Conservation (phyloP, 2,329 filamentous ascomycete genomes). For the Ophiognomonia clavigignenti-juglandacearum region DNA sequence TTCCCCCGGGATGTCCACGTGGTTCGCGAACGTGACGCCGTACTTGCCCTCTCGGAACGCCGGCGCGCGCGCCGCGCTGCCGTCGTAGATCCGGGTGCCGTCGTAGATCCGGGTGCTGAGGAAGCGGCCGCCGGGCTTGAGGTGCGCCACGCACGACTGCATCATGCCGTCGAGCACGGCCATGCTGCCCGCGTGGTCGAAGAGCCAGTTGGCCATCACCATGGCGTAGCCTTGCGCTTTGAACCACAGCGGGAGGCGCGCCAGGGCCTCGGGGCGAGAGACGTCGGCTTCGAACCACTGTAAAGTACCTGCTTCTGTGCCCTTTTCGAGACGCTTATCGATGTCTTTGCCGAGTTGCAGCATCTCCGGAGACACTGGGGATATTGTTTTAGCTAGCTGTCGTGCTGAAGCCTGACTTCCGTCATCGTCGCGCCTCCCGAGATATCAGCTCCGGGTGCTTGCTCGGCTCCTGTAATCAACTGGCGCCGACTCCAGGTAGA, state of each 20-base stretch:
- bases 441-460: too few species aligned
- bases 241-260: constrained; percentile 7
- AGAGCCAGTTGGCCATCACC: constrained; percentile 16
- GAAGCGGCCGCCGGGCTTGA: constrained; percentile 17
- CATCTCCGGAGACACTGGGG: constrained; percentile 22
- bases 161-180: constrained; percentile 15
- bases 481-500: background rate
- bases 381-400: too few species aligned
- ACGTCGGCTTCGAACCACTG: constrained; percentile 12
- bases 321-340: background rate
- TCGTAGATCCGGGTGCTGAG: constrained; percentile 8
- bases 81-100: too few species aligned
- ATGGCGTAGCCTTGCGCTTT: constrained; percentile 13
- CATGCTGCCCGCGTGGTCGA: constrained; percentile 10
- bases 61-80: too few species aligned
- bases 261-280: constrained; percentile 3
- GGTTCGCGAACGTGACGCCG: background rate
- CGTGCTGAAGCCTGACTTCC: too few species aligned
- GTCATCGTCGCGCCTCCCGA: too few species aligned
- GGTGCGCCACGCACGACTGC: constrained; percentile 5
- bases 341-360: constrained; percentile 17
- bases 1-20: background rate
- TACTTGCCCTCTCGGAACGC: background rate
- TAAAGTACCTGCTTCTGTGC: background rate
- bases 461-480: background rate